Evolutionary conservation across 805 yeast species (phyloP), one percentile per base, ranked within the genome.

Genomic region (Yamadazyma endophytica): DNA sequence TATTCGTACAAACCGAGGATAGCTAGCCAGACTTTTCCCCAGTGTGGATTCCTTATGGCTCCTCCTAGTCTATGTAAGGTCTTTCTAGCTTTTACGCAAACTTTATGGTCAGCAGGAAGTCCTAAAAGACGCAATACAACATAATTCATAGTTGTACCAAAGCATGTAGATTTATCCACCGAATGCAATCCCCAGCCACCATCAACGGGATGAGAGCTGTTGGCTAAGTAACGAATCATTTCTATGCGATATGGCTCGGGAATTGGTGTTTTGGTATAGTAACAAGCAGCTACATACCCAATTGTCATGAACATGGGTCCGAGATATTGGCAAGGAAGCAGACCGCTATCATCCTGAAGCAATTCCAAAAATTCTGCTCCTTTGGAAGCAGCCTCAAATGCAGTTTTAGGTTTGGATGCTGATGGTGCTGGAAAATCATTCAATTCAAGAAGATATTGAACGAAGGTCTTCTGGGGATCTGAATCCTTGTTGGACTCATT

Each of bases 161-260:
- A 89, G 44, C 92, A 92, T 0, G 99, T 92, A 6, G 92, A 79
- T 54, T 90, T 92, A 53, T 92, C 99, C 31, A 77, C 79, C 4
- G 88, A 76, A 54, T 92, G 97, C 22, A 92, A 66, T 0, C 99
- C 99, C 99, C 99, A 92, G 2, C 98, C 99, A n/a, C 99, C 99
- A 56, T 92, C 98, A 1, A 89, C 96, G 0, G 97, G 97, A 53
- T 92, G 96, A 0, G 97, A 81, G 0, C 86, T 74, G 53, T 92
- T 92, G n/a, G 87, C 85, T 12, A 92, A 59, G 51, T 89, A 92
- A 37, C 98, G 69, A 17, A 83, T 76, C 50, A 92, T 58, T 56
- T 92, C 99, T 9, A 61, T 58, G 40, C 66, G 66, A 46, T 71
- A 75, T 22, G 74, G 79, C 18, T 77, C 79, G 0, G 89, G 80